These are phyloP conservation scores for Pelargonium citronellum DNA, from an alignment of 441 rosid species.

Conservation along the genomic window DNA sequence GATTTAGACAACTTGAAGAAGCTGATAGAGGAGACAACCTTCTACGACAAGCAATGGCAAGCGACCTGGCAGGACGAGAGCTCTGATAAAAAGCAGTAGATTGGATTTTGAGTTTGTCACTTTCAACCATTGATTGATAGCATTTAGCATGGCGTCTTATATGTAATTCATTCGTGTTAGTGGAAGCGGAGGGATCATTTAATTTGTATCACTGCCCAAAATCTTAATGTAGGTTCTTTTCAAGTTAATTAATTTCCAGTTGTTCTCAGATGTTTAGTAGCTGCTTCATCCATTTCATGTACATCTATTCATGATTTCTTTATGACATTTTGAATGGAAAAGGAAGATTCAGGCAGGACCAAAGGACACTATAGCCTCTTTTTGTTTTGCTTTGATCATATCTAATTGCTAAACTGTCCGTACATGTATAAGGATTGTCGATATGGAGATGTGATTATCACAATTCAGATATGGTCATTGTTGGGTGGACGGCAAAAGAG, in stretches of 20 bases:
- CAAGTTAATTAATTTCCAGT: background rate
- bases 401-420: too few species aligned
- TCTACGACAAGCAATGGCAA: conserved; percentile 94
- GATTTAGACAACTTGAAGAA: conserved; percentile 64
- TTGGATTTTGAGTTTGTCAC: background rate
- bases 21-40: conserved; percentile 74
- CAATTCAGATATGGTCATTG: too few species aligned
- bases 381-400: too few species aligned
- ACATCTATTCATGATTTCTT: background rate
- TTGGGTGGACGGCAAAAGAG: too few species aligned
- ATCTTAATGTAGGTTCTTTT: background rate
- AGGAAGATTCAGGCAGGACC: background rate
- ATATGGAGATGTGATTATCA: too few species aligned
- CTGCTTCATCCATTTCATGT: background rate
- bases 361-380: too few species aligned
- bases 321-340: background rate
- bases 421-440: too few species aligned
- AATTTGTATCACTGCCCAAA: background rate
- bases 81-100: conserved; percentile 30
- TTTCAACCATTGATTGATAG: background rate
- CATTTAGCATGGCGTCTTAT: background rate
- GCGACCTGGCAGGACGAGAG: conserved; percentile 79
- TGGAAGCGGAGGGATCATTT: background rate
- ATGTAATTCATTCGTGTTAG: conserved; percentile 6
- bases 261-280: background rate